Evolutionary conservation across 1,284 basidiomycete genomes (phyloP).

Genomic region (Puccinia novopanici): DNA sequence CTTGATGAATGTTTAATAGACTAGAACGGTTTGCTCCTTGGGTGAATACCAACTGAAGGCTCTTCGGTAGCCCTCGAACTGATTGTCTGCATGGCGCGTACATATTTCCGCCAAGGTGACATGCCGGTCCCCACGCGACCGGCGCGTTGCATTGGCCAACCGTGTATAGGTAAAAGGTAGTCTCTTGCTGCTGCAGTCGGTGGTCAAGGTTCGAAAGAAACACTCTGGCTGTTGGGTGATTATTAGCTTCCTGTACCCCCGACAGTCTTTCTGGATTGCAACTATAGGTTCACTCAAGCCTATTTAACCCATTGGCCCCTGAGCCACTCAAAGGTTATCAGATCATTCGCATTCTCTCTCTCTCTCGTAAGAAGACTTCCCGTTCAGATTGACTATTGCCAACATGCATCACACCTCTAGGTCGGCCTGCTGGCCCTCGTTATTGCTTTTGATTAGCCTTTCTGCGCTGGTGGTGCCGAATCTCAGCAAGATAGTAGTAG

Average conservation of each 20-base stretch:
- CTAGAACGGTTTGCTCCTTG: too few species aligned
- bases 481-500: background rate
- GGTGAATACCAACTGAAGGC: too few species aligned
- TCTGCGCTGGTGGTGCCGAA: constrained; percentile 11
- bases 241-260: background rate
- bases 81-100: too few species aligned
- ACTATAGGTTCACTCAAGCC: background rate
- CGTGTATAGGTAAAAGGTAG: too few species aligned
- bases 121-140: background rate
- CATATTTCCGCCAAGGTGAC: too few species aligned
- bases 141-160: background rate
- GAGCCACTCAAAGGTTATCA: background rate
- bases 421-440: background rate
- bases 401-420: background rate
- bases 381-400: background rate
- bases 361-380: background rate
- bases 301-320: background rate
- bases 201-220: background rate
- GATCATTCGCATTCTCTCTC: background rate
- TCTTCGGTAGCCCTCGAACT: too few species aligned
- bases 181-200: background rate
- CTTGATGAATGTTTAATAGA: too few species aligned
- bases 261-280: background rate
- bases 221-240: background rate
- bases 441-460: constrained; percentile 5